Conservation (phyloP, 306 rosid genomes). For the Trifolium repens region DNA sequence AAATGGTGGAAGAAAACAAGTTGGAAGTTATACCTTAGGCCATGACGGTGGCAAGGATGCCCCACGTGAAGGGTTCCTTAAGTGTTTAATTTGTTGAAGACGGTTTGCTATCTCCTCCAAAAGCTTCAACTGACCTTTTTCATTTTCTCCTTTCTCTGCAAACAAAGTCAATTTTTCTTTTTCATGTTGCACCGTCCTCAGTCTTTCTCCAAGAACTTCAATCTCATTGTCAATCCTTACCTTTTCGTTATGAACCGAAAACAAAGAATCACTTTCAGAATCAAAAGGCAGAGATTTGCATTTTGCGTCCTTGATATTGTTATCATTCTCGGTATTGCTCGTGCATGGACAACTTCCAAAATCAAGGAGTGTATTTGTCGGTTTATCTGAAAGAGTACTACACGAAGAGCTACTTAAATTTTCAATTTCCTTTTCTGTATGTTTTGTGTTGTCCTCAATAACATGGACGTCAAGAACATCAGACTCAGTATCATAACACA, state of each 20-base stretch:
- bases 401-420: conserved; percentile 39
- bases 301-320: conserved; percentile 30
- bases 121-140: conserved; percentile 48
- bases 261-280: conserved; percentile 43
- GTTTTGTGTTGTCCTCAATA: conserved; percentile 58
- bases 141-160: conserved; percentile 48
- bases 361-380: conserved; percentile 32
- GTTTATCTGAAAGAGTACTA: conserved; percentile 41
- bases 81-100: conserved; percentile 44
- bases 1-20: conserved; percentile 15
- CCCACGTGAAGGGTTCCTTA: conserved; percentile 45
- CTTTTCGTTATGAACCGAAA: conserved; percentile 46
- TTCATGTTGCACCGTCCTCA: conserved; percentile 47
- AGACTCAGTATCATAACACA: conserved; percentile 52
- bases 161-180: conserved; percentile 43
- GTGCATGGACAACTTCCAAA: conserved; percentile 25
- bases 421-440: conserved; percentile 43
- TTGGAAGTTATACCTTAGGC: conserved; percentile 53
- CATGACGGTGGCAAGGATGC: conserved; percentile 53
- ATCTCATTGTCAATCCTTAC: conserved; percentile 53
- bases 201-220: conserved; percentile 54
- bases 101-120: conserved; percentile 52
- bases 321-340: conserved; percentile 28
- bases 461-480: conserved; percentile 74
- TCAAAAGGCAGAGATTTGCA: conserved; percentile 37